Conservation (phyloP, 768 basidiomycete species). For the Trametes cubensis region DNA sequence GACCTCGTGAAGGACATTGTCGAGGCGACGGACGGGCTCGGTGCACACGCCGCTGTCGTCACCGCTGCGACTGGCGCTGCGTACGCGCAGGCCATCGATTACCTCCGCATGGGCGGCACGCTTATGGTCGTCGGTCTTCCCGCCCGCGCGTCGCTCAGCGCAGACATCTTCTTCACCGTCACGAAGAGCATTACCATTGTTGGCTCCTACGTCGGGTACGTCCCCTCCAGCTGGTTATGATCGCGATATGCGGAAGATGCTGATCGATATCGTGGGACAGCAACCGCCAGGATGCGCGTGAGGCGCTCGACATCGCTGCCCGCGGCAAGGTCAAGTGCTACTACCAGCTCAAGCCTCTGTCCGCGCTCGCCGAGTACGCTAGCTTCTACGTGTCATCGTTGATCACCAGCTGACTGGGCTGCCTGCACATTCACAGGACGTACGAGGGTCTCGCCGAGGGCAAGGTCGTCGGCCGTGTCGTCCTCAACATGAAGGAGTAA, state of each 20-base stretch:
- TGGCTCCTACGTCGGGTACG: constrained; percentile 46
- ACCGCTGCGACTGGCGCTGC: constrained; percentile 51
- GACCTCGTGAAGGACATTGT: constrained; percentile 69
- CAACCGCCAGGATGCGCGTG: constrained; percentile 81
- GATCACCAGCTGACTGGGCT: not conserved
- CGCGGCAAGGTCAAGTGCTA: constrained; percentile 68
- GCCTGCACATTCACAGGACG: constrained; percentile 30
- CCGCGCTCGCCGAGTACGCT: constrained; percentile 56
- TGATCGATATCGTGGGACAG: constrained; percentile 45
- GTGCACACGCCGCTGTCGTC: constrained; percentile 72
- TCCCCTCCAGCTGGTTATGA: not conserved
- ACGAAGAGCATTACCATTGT: constrained; percentile 61
- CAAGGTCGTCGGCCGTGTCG: constrained; percentile 53
- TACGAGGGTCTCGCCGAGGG: constrained; percentile 45
- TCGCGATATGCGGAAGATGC: constrained; percentile 1
- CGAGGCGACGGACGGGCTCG: constrained; percentile 62
- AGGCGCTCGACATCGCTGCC: constrained; percentile 78
- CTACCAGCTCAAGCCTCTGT: constrained; percentile 49
- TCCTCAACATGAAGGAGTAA: constrained; percentile 43
- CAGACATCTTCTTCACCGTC: constrained; percentile 74
- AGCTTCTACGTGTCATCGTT: not conserved
- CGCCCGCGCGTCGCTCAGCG: constrained; percentile 51
- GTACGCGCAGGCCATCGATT: constrained; percentile 67
- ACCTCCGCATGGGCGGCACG: constrained; percentile 71
- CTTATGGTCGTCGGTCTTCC: constrained; percentile 84